These are phyloP conservation scores for Passiflora organensis DNA, from an alignment of 345 rosid genomes.

Conservation along the genomic window DNA sequence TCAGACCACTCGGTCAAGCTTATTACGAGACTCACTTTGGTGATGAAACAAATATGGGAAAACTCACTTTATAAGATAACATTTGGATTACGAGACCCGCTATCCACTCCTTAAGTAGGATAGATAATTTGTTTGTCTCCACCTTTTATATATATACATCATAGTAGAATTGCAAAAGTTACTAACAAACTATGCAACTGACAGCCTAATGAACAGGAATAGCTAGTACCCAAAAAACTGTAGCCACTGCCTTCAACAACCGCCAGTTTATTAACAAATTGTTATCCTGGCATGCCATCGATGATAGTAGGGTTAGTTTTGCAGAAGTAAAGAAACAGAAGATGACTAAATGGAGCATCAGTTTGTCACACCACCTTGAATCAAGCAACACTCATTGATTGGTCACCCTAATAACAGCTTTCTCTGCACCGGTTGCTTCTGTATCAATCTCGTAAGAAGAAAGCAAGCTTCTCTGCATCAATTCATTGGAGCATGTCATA, in stretches of 20 bases:
- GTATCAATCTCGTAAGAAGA: constrained; percentile 54
- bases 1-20: no score
- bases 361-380: constrained; percentile 9
- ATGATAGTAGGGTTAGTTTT: background rate
- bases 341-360: no score
- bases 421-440: background rate
- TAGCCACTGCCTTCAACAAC: constrained; percentile 9
- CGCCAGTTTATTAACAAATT: constrained; percentile 5
- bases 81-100: background rate
- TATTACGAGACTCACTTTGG: no score
- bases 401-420: constrained; percentile 11
- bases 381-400: constrained; percentile 34
- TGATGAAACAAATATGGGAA: background rate
- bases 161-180: background rate
- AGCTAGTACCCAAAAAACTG: background rate
- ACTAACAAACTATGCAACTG: constrained; percentile 10
- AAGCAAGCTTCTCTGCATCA: constrained; percentile 74
- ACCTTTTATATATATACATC: constrained; percentile 14
- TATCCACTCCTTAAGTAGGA: constrained; percentile 7
- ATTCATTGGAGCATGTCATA: background rate
- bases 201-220: constrained; percentile 6
- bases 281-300: constrained; percentile 3
- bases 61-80: constrained; percentile 8
- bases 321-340: background rate
- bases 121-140: background rate